A percentile compares a stretch with the other conserved stretches of the same genome.
Evolutionary conservation across 805 yeast genomes (phyloP).

Genomic region (Candida endomychidarum): DNA sequence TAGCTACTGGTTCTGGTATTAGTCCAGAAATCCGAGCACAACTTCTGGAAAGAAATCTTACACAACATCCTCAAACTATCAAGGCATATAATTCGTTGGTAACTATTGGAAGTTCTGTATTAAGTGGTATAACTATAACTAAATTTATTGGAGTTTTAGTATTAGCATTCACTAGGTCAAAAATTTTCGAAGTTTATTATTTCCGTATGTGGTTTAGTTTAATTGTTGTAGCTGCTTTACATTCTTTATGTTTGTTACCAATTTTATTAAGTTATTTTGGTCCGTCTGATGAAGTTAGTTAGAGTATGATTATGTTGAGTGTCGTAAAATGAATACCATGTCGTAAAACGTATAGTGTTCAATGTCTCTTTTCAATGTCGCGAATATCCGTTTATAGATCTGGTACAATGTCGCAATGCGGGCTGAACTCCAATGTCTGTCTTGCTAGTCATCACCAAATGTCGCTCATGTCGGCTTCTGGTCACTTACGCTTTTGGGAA

Average conservation of each 20-base stretch:
- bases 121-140: slow-evolving; percentile 88
- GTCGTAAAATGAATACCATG: too few relatives aligned
- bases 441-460: too few relatives aligned
- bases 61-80: slow-evolving; percentile 14
- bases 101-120: slow-evolving; percentile 85
- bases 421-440: too few relatives aligned
- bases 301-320: background rate
- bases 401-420: background rate
- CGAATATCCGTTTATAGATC: too few relatives aligned
- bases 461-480: background rate
- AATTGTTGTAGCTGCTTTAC: slow-evolving; percentile 73
- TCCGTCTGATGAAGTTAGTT: background rate
- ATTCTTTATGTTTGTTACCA: slow-evolving; percentile 78
- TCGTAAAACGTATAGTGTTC: too few relatives aligned
- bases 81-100: slow-evolving; percentile 60
- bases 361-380: background rate
- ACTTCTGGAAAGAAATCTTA: background rate
- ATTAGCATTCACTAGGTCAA: slow-evolving; percentile 81
- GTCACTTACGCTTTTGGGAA: background rate
- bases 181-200: slow-evolving; percentile 87
- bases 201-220: slow-evolving; percentile 92
- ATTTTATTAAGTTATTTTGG: slow-evolving; percentile 55
- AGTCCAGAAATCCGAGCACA: too few relatives aligned
- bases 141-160: slow-evolving; percentile 86
- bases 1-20: slow-evolving; percentile 11